Conservation (phyloP, 352 stramenopile genomes). For the Phytophthora megakarya region DNA sequence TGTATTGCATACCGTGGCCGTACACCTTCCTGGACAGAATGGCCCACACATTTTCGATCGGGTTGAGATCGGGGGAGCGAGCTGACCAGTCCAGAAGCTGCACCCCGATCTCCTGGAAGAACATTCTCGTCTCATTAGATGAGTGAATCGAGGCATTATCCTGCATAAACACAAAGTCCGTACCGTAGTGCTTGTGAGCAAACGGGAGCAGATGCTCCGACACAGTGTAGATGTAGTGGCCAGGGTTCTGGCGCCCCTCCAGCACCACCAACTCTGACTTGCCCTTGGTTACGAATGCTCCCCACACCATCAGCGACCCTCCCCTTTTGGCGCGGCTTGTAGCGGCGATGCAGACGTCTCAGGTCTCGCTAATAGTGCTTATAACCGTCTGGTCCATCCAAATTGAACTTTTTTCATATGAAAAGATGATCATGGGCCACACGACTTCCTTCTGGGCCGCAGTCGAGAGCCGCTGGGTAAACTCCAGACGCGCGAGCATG, state of each 20-base stretch:
- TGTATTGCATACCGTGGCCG: slow-evolving; percentile 2
- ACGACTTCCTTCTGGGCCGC: neutral
- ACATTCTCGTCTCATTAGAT: neutral
- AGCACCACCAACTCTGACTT: slow-evolving; percentile 27
- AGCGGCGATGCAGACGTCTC: neutral
- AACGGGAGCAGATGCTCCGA: slow-evolving; percentile 25
- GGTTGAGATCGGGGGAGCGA: slow-evolving; percentile 4
- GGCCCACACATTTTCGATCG: neutral
- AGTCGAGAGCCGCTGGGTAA: slow-evolving; percentile 5
- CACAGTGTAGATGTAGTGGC: slow-evolving; percentile 28
- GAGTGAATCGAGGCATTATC: slow-evolving; percentile 24
- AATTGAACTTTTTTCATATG: slow-evolving; percentile 10
- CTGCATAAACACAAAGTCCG: slow-evolving; percentile 21
- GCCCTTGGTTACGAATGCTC: slow-evolving; percentile 7
- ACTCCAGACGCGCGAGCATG: slow-evolving; percentile 7
- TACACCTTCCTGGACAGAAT: slow-evolving; percentile 6
- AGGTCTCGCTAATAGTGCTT: neutral
- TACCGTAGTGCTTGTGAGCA: slow-evolving; percentile 11
- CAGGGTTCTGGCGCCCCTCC: no score
- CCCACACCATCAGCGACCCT: slow-evolving; percentile 31
- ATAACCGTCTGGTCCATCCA: neutral
- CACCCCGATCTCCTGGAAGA: slow-evolving; percentile 1
- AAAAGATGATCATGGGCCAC: slow-evolving; percentile 20
- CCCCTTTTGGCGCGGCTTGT: slow-evolving; percentile 17
- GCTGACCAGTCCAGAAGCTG: slow-evolving; percentile 1